Percentiles rank a stretch among this genome's conserved stretches.
Evolutionary conservation across 768 basidiomycete species (phyloP).

Genomic region (Boletus speciosus): DNA sequence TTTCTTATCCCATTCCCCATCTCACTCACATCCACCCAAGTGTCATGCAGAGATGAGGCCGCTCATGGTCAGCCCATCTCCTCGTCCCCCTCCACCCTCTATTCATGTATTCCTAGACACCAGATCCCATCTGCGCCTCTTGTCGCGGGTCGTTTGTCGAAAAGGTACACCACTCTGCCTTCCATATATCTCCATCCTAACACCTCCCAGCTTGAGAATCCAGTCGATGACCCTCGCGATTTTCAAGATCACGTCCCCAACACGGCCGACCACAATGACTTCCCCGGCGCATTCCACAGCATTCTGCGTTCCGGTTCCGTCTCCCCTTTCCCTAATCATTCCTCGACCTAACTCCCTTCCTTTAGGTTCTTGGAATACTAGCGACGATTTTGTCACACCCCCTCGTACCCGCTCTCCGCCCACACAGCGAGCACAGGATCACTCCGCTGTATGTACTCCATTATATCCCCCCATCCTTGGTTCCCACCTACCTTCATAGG

Average conservation of each 20-base stretch:
- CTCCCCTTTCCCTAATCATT: neutral
- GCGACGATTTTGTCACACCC: neutral
- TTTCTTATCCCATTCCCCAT: neutral
- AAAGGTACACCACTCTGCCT: constrained; percentile 38
- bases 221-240: constrained; percentile 69
- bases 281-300: constrained; percentile 42
- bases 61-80: constrained; percentile 60
- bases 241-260: constrained; percentile 44
- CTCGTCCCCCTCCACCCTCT: neutral
- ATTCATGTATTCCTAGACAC: constrained; percentile 46
- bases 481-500: constrained; percentile 4
- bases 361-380: constrained; percentile 8
- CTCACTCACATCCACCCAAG: constrained; percentile 37
- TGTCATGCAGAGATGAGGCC: constrained; percentile 89
- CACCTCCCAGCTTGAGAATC: constrained; percentile 62
- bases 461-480: neutral
- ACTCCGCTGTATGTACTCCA: constrained; percentile 11
- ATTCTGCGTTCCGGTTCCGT: constrained; percentile 44
- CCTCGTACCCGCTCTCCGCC: constrained; percentile 16
- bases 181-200: neutral
- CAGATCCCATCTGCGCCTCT: constrained; percentile 79
- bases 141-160: constrained; percentile 84
- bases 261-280: constrained; percentile 23
- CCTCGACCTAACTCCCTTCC: neutral
- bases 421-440: constrained; percentile 14